Evolutionary conservation across 345 rosid species (phyloP), one percentile per base, ranked within the genome.

Genomic region (Salix dunnii): DNA sequence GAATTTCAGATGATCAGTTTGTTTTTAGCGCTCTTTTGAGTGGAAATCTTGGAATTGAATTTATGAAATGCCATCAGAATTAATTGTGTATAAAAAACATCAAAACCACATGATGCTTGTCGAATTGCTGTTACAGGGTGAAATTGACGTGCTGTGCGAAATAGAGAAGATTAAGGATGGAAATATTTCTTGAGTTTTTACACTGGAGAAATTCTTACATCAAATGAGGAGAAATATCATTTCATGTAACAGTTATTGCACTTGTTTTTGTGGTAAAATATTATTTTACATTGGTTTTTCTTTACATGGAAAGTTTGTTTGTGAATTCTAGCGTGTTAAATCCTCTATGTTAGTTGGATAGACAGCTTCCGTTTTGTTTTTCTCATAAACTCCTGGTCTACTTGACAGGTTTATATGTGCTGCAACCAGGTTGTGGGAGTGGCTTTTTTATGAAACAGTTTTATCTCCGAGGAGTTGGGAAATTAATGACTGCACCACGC

Each of bases 391-490:
- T 68, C 9, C 4, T 76, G 49, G 28, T 38, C 66, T 73, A 64
- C 30, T 40, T 76, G 67, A 65, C 80, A 82, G 82, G 85, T 43
- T 28, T 18, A 46, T 27, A 49, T 75, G 72, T 35, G 67, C 51
- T 58, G 30, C 30, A 63, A 65, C 17, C 63, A 27, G 65, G 31
- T 65, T 25, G 6, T 35, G 49, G 46, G 69, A 28, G 25, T 33
- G 76, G 43, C 21, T 66, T 60, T 62, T 11, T 58, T 27, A 8
- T n/a, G 43, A 62, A 72, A 14, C 25, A 72, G 14, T 55, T 35
- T 5, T 35, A 60, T 28, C 27, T 74, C 68, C 49, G 70, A n/a
- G 48, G 28, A 7, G 40, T 18, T 46, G 33, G 20, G 64, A 17
- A 1, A 28, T 46, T 27, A 40, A 72, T 73, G 65, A 68, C 38